Evolutionary conservation across 148 eudicot species (phyloP).

Genomic region (Fagopyrum homotropicum): DNA sequence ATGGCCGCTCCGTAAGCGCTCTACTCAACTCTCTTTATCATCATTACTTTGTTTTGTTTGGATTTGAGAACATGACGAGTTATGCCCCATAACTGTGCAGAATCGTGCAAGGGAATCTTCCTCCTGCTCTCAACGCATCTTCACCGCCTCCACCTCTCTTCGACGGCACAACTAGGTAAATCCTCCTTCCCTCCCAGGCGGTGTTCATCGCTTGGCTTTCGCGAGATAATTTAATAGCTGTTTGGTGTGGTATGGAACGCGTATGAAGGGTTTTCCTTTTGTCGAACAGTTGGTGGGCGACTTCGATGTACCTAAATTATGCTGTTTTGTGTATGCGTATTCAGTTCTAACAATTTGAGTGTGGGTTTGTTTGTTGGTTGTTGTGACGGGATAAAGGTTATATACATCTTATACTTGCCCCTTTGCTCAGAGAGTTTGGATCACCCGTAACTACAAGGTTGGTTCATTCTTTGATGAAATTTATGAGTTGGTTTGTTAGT

Average conservation of each 20-base stretch:
- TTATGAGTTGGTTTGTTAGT: not conserved
- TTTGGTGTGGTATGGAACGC: not conserved
- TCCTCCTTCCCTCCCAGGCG: not conserved
- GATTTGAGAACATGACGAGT: not conserved
- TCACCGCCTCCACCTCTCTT: conserved; percentile 61
- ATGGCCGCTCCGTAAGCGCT: conserved; percentile 1
- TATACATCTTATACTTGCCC: conserved; percentile 53
- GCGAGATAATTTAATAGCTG: not conserved
- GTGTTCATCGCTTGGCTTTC: too few relatives aligned
- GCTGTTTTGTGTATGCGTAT: not conserved
- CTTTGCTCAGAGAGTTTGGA: conserved; percentile 70
- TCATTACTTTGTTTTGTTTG: not conserved
- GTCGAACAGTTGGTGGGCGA: conserved; percentile 7
- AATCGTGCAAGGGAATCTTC: conserved; percentile 28
- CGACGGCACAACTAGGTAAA: conserved; percentile 64
- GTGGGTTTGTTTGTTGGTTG: not conserved
- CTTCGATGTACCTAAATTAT: not conserved
- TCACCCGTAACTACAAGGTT: conserved; percentile 62
- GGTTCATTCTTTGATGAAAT: not conserved
- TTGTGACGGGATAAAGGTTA: conserved; percentile 30
- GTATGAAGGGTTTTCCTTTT: not conserved
- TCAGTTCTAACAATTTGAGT: not conserved
- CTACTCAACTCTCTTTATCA: not conserved
- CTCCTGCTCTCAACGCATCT: conserved; percentile 42
- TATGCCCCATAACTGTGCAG: conserved; percentile 11